These are phyloP conservation scores for Candida insectalens DNA, from an alignment of 805 yeast genomes.

Conservation along the genomic window DNA sequence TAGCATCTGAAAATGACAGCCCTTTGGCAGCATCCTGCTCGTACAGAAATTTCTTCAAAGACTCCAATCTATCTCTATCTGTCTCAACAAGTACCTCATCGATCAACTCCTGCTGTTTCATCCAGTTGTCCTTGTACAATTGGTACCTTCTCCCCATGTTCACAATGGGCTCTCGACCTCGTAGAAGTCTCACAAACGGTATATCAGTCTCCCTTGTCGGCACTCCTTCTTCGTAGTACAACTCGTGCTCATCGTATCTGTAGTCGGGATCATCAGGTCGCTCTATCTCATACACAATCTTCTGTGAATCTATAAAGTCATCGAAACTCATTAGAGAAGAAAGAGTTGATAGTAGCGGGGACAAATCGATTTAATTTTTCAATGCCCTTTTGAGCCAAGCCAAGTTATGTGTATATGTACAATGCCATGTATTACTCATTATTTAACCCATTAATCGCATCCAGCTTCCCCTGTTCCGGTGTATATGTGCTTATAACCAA, in stretches of 20 bases:
- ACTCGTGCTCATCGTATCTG: slow-evolving; percentile 4
- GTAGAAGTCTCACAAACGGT: slow-evolving; percentile 34
- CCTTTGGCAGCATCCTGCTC: not conserved
- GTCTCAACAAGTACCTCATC: slow-evolving; percentile 21
- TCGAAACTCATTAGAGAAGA: slow-evolving; percentile 4
- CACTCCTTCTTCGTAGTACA: slow-evolving; percentile 13
- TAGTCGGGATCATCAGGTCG: not conserved
- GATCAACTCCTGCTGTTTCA: slow-evolving; percentile 21
- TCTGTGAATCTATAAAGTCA: slow-evolving; percentile 23
- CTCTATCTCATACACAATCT: slow-evolving; percentile 20
- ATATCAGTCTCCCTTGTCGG: slow-evolving; percentile 11
- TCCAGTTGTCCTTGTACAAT: slow-evolving; percentile 31
- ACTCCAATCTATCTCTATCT: slow-evolving; percentile 25
- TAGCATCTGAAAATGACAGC: not conserved
- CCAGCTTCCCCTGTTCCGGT: slow-evolving; percentile 29
- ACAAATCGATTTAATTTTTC: too few relatives aligned
- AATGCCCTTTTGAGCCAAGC: not conserved
- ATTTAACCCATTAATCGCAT: too few relatives aligned
- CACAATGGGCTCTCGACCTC: slow-evolving; percentile 32
- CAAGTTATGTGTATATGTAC: not conserved
- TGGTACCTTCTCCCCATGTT: slow-evolving; percentile 31
- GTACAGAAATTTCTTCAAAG: not conserved
- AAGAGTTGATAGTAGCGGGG: not conserved
- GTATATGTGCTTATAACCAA: slow-evolving; percentile 40
- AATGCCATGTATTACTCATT: too few relatives aligned